Conservation (phyloP, 2,329 filamentous ascomycete genomes). For the Arthrinium puccinioides region DNA sequence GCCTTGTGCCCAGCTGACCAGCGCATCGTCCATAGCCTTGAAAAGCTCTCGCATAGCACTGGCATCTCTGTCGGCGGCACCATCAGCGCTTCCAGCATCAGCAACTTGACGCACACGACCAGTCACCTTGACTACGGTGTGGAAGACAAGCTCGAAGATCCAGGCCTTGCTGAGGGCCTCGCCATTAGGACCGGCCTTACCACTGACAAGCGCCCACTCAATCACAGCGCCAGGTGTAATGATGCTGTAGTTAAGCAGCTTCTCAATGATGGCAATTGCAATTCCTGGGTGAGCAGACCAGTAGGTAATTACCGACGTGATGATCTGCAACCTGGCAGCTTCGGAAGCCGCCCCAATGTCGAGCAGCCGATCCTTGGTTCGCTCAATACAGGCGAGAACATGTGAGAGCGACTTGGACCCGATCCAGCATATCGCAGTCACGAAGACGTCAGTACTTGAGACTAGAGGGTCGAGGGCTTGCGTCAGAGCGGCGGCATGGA, state of each 20-base stretch:
- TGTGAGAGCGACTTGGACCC: conserved; percentile 95
- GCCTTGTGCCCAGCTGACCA: conserved; percentile 64
- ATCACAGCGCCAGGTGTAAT: conserved; percentile 79
- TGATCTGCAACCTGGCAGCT: conserved; percentile 76
- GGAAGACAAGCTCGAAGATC: conserved; percentile 83
- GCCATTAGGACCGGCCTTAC: conserved; percentile 49
- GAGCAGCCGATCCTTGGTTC: conserved; percentile 82
- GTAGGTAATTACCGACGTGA: conserved; percentile 83
- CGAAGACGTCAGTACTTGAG: conserved; percentile 85
- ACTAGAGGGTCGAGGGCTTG: conserved; percentile 71
- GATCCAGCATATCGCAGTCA: conserved; percentile 87
- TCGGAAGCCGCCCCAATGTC: conserved; percentile 70
- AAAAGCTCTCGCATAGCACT: conserved; percentile 74
- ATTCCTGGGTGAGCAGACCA: conserved; percentile 91
- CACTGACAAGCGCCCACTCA: conserved; percentile 71
- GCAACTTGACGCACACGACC: conserved; percentile 78
- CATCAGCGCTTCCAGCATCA: conserved; percentile 45
- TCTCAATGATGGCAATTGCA: conserved; percentile 88
- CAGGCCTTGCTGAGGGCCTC: conserved; percentile 64
- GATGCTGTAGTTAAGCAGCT: conserved; percentile 95
- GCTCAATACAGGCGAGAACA: conserved; percentile 90
- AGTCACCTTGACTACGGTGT: conserved; percentile 86
- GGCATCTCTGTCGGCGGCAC: conserved; percentile 54
- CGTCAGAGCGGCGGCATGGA: conserved; percentile 70
- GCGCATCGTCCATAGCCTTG: conserved; percentile 68